phyloP scores from a whole-genome alignment of 1,139 yeast species.

The Geotrichum phurueaensis region DNA sequence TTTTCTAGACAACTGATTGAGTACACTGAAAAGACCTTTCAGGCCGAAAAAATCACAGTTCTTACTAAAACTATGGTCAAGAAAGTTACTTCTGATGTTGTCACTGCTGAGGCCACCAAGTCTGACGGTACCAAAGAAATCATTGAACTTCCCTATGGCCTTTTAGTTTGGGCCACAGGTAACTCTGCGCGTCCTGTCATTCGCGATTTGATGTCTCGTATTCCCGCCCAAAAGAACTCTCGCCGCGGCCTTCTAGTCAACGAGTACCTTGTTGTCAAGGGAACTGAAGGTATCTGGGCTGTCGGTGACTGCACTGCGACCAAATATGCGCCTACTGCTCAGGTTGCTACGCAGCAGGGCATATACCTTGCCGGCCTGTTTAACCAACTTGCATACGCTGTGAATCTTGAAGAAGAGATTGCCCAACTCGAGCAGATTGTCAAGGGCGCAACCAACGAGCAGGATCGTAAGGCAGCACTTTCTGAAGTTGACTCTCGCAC shows the following conservation, averaged over 20 bases:
- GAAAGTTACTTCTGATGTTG: conserved; percentile 63
- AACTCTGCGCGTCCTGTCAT: conserved; percentile 81
- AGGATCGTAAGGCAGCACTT: conserved; percentile 33
- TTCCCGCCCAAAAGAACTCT: conserved; percentile 80
- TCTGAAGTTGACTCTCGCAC: conserved; percentile 37
- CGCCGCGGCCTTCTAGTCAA: conserved; percentile 85
- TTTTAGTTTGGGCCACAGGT: conserved; percentile 96
- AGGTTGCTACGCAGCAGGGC: conserved; percentile 95
- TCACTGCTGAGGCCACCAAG: conserved; percentile 65
- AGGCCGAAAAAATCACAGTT: conserved; percentile 71
- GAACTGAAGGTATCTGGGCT: conserved; percentile 79
- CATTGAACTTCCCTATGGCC: conserved; percentile 76
- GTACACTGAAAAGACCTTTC: conserved; percentile 77
- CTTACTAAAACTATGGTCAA: conserved; percentile 83
- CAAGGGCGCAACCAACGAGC: conserved; percentile 32
- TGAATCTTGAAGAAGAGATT: conserved; percentile 47
- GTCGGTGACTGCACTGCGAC: conserved; percentile 91
- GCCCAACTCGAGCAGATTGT: conserved; percentile 39
- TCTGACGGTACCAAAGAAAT: conserved; percentile 56
- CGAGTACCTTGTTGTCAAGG: conserved; percentile 76
- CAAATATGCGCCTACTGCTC: conserved; percentile 92
- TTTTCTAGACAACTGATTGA: conserved; percentile 79
- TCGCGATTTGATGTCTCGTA: conserved; percentile 56
- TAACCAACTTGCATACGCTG: conserved; percentile 62
- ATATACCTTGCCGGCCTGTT: conserved; percentile 69